phyloP scores from a whole-genome alignment of 768 basidiomycete genomes.

The Paxillus ammoniavirescens region DNA sequence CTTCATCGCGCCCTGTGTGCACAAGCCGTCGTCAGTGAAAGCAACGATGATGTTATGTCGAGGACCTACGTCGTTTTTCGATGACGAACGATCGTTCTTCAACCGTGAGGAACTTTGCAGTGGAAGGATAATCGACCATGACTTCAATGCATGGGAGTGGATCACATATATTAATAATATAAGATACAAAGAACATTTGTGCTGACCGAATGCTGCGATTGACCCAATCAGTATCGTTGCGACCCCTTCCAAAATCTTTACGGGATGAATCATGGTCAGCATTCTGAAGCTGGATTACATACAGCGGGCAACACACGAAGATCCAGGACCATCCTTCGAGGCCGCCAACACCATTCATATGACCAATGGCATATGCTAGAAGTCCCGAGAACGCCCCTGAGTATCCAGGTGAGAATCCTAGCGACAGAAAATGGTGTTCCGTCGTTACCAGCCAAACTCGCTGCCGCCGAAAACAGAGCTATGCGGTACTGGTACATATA shows the following conservation, averaged over 20 bases:
- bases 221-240: slow-evolving; percentile 55
- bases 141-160: slow-evolving; percentile 31
- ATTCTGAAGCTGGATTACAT: not conserved
- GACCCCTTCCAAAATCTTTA: slow-evolving; percentile 46
- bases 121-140: slow-evolving; percentile 59
- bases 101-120: slow-evolving; percentile 58
- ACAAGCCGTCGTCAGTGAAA: slow-evolving; percentile 31
- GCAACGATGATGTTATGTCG: not conserved
- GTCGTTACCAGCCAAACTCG: slow-evolving; percentile 50
- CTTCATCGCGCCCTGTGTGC: slow-evolving; percentile 62
- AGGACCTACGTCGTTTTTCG: slow-evolving; percentile 48
- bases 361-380: slow-evolving; percentile 53
- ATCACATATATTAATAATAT: no score
- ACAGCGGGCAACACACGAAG: slow-evolving; percentile 40
- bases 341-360: slow-evolving; percentile 47
- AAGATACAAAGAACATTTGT: not conserved
- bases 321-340: slow-evolving; percentile 70
- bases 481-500: slow-evolving; percentile 59
- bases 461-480: slow-evolving; percentile 64
- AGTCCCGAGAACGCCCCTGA: slow-evolving; percentile 56
- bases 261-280: not conserved
- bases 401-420: not conserved
- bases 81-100: slow-evolving; percentile 58
- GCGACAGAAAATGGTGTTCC: not conserved
- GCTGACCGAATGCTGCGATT: slow-evolving; percentile 46